Conservation (phyloP, 1,284 basidiomycete species). For the Pseudozyma tsukubaensis region DNA sequence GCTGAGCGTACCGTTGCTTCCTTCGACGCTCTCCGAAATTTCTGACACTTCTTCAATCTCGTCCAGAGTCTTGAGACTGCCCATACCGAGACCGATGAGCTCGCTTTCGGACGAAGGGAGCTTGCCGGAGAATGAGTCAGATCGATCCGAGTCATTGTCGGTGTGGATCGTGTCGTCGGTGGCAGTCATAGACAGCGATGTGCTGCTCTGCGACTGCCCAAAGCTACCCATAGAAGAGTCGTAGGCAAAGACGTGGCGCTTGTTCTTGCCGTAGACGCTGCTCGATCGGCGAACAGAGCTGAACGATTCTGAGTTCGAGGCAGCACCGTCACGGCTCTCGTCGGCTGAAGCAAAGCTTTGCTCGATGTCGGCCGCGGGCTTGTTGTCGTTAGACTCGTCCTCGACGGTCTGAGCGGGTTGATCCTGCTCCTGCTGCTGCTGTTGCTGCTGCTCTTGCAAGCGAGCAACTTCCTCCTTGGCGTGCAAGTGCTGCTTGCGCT, state of each 20-base stretch:
- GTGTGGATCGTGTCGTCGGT: constrained; percentile 47
- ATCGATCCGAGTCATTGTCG: constrained; percentile 42
- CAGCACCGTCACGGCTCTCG: constrained; percentile 24
- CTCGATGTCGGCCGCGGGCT: constrained; percentile 6
- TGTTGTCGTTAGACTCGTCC: background rate
- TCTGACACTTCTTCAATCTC: constrained; percentile 59
- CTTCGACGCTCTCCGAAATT: constrained; percentile 38
- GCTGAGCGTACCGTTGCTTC: constrained; percentile 28
- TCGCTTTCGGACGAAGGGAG: constrained; percentile 31
- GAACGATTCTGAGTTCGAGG: constrained; percentile 15
- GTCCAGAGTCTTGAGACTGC: constrained; percentile 48
- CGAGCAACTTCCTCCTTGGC: constrained; percentile 50
- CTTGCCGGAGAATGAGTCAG: constrained; percentile 33
- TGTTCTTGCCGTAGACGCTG: constrained; percentile 51
- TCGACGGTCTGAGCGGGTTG: background rate
- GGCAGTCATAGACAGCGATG: constrained; percentile 42
- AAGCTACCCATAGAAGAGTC: constrained; percentile 61
- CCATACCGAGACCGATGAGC: constrained; percentile 40
- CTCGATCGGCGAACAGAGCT: constrained; percentile 31
- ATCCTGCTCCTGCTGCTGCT: constrained; percentile 3
- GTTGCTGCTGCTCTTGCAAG: constrained; percentile 21
- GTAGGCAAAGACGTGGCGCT: constrained; percentile 63
- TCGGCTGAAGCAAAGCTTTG: constrained; percentile 28
- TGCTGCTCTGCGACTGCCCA: constrained; percentile 54
- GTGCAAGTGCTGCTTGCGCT: constrained; percentile 61